Conservation (phyloP, 495 filamentous ascomycete genomes). For the Neurospora hispaniola region DNA sequence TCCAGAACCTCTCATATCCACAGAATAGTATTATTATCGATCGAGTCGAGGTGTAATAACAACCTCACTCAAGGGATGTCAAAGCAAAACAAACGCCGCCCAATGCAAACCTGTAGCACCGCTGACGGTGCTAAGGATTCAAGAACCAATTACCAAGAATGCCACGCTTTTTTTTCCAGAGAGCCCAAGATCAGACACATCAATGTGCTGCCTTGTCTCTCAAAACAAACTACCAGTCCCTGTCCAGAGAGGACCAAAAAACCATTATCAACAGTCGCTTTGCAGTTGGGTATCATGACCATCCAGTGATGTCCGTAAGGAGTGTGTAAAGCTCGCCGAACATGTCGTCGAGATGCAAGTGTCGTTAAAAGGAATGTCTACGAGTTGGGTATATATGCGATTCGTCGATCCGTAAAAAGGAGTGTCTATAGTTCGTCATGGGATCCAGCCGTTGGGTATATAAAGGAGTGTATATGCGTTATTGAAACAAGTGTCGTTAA, state of each 20-base stretch:
- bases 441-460: constrained; percentile 29
- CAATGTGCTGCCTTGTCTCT: background rate
- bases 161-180: background rate
- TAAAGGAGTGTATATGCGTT: constrained; percentile 31
- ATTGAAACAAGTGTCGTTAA: constrained; percentile 6
- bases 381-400: constrained; percentile 24
- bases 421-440: constrained; percentile 29
- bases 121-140: background rate
- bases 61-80: background rate
- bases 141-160: background rate
- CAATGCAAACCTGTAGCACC: constrained; percentile 9
- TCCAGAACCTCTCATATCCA: background rate
- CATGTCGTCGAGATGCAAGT: constrained; percentile 1
- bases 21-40: background rate
- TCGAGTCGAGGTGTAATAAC: background rate
- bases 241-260: constrained; percentile 6
- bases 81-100: constrained; percentile 10
- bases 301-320: constrained; percentile 23
- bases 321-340: constrained; percentile 16
- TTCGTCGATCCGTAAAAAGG: constrained; percentile 29
- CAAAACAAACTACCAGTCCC: constrained; percentile 1
- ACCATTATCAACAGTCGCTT: constrained; percentile 33
- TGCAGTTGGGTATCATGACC: constrained; percentile 39
- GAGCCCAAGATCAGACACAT: background rate
- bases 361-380: constrained; percentile 37